A percentile compares a stretch with the other conserved stretches of the same genome.
Evolutionary conservation across 2,329 filamentous ascomycete species (phyloP).

Genomic region (Penicillium fuscoglaucum): DNA sequence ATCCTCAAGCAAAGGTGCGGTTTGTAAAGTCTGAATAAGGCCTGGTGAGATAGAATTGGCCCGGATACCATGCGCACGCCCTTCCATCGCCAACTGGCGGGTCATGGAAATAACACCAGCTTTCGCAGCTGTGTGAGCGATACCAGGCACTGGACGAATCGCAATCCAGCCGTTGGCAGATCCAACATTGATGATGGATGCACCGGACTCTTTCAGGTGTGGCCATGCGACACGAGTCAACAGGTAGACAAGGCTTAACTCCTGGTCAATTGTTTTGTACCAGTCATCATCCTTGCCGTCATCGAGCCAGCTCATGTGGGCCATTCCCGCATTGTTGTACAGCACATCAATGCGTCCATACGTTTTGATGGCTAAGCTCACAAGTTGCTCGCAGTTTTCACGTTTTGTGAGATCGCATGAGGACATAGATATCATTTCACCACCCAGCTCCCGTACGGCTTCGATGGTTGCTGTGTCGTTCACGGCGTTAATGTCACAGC

Average conservation of each 20-base stretch:
- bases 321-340: constrained; percentile 3
- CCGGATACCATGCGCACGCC: constrained; percentile 1
- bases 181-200: constrained; percentile 5
- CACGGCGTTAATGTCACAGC: neutral
- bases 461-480: neutral
- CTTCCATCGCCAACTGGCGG: constrained; percentile 7
- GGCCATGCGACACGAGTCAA: constrained; percentile 3
- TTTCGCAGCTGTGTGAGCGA: constrained; percentile 6
- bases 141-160: neutral
- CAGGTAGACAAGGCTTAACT: constrained; percentile 1
- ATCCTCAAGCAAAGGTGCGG: neutral
- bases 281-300: constrained; percentile 2
- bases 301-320: constrained; percentile 2
- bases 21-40: neutral
- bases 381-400: constrained; percentile 1
- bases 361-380: neutral
- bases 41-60: constrained; percentile 5
- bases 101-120: constrained; percentile 10
- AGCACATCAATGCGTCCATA: constrained; percentile 1
- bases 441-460: neutral
- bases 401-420: constrained; percentile 1
- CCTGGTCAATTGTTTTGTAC: constrained; percentile 5
- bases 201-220: neutral
- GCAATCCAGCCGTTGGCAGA: constrained; percentile 2
- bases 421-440: constrained; percentile 1